Evolutionary conservation across 257 asterid species (phyloP).

Genomic region (Parsonsia alboflavescens): DNA sequence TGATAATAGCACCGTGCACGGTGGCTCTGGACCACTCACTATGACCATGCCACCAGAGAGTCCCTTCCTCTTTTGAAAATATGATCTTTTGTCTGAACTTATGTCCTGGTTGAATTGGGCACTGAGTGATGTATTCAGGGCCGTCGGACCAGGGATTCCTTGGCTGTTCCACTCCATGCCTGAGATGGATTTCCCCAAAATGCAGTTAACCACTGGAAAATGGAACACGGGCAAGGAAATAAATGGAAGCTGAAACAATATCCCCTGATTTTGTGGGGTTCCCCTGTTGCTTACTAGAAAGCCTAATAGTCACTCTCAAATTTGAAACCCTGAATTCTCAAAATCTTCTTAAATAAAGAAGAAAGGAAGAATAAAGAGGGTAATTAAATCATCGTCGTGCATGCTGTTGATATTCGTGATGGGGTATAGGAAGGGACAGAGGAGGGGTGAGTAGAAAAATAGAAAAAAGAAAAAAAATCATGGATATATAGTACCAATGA

Average conservation of each 20-base stretch:
- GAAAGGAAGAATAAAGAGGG: not conserved
- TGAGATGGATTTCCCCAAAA: slow-evolving; percentile 2
- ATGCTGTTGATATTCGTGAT: no score
- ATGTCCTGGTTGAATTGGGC: slow-evolving; percentile 50
- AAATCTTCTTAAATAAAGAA: no score
- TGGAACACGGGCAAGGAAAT: no score
- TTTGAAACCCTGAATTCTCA: no score
- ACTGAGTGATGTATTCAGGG: slow-evolving; percentile 55
- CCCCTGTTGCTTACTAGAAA: no score
- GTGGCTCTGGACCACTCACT: slow-evolving; percentile 55
- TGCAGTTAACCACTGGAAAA: not conserved
- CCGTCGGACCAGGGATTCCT: slow-evolving; percentile 71
- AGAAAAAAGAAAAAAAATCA: no score
- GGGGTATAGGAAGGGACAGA: no score
- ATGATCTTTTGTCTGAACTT: slow-evolving; percentile 39
- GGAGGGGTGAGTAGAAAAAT: no score
- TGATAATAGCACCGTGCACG: slow-evolving; percentile 45
- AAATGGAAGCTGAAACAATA: no score
- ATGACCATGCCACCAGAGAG: slow-evolving; percentile 80
- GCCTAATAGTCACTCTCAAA: no score
- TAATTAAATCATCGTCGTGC: no score
- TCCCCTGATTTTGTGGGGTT: no score
- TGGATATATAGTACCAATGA: slow-evolving; percentile 21
- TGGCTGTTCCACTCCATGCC: slow-evolving; percentile 69
- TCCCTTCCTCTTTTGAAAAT: slow-evolving; percentile 55